phyloP scores from a whole-genome alignment of 495 filamentous ascomycete genomes.

The Hyaloscypha variabilis region DNA sequence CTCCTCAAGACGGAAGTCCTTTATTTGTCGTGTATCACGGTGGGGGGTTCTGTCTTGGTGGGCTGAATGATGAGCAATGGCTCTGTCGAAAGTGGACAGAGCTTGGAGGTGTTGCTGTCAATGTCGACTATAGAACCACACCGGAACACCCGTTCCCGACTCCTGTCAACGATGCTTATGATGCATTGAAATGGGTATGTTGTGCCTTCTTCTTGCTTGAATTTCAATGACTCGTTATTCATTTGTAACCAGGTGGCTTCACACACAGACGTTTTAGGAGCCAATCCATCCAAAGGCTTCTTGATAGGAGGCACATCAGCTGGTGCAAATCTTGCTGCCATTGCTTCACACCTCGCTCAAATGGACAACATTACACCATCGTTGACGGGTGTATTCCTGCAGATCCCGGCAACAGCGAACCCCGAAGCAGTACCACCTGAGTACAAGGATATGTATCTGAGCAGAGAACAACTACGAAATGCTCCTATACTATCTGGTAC shows the following conservation, averaged over 20 bases:
- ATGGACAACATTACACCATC: constrained; percentile 42
- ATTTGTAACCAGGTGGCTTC: no score
- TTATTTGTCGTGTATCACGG: constrained; percentile 44
- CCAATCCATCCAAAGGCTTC: constrained; percentile 39
- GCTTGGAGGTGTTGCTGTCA: constrained; percentile 37
- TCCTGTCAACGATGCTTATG: constrained; percentile 46
- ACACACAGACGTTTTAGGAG: neutral
- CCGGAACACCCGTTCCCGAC: constrained; percentile 51
- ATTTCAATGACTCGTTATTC: no score
- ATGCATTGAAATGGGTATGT: constrained; percentile 3
- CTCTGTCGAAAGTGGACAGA: constrained; percentile 30
- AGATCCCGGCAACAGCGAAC: constrained; percentile 25
- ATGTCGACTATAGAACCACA: constrained; percentile 47
- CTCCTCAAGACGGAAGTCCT: constrained; percentile 36
- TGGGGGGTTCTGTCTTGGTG: constrained; percentile 45
- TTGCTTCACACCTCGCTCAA: constrained; percentile 41
- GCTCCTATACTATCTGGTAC: neutral
- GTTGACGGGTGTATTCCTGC: constrained; percentile 43
- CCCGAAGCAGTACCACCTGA: neutral
- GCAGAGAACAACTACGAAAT: neutral
- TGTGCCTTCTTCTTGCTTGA: no score
- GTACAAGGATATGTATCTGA: neutral
- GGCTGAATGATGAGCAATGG: constrained; percentile 36
- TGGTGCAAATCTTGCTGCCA: constrained; percentile 48
- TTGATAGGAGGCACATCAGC: constrained; percentile 50